Conservation (phyloP, 2,329 filamentous ascomycete species). For the Fusarium coicis region DNA sequence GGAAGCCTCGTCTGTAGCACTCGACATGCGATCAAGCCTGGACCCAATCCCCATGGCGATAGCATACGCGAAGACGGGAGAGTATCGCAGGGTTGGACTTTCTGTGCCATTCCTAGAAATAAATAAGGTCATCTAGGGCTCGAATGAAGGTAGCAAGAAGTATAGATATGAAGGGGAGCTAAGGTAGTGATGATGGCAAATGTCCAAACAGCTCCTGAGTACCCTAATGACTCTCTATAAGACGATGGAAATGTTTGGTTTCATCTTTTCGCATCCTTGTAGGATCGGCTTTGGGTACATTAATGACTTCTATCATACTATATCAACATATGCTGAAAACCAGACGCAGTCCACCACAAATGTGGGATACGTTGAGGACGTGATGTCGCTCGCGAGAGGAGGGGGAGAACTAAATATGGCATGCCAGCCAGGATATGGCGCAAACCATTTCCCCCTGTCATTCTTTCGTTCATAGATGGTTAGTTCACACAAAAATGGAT, state of each 20-base stretch:
- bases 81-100: neutral
- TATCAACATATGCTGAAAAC: neutral
- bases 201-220: neutral
- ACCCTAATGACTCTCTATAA: neutral
- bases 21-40: neutral
- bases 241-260: neutral
- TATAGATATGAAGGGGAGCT: neutral
- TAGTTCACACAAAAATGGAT: neutral
- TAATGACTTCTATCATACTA: neutral
- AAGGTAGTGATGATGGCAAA: neutral
- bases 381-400: neutral
- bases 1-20: no score
- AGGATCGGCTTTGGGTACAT: neutral
- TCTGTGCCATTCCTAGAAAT: neutral
- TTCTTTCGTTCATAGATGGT: neutral
- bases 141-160: neutral
- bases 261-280: neutral
- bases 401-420: neutral
- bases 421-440: neutral
- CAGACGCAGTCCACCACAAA: neutral
- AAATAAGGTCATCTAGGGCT: neutral
- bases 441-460: neutral
- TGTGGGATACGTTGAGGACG: neutral
- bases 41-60: neutral
- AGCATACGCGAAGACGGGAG: neutral